Evolutionary conservation across 1,284 basidiomycete species (phyloP).

Genomic region (Apiotrichum porosum): DNA sequence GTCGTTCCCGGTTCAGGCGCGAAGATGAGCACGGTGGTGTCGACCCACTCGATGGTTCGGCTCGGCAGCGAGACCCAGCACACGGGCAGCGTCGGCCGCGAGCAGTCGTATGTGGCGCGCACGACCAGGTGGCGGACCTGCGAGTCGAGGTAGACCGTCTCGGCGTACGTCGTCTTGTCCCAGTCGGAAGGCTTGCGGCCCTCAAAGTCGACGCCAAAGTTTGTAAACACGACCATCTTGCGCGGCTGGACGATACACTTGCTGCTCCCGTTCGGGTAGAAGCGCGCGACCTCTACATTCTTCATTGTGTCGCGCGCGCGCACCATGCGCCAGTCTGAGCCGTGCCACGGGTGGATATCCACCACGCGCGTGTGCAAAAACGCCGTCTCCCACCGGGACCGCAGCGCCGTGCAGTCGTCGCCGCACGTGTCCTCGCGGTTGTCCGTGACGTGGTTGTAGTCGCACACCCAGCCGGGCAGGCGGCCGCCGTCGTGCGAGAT

Average conservation of each 20-base stretch:
- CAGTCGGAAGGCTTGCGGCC: background rate
- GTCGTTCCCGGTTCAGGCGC: too few relatives aligned
- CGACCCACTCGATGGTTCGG: background rate
- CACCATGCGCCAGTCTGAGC: background rate
- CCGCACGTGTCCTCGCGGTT: background rate
- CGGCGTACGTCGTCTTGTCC: background rate
- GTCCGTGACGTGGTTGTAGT: background rate
- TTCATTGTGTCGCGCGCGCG: background rate
- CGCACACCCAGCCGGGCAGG: background rate
- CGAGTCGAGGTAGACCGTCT: background rate
- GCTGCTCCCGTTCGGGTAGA: background rate
- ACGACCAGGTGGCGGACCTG: background rate
- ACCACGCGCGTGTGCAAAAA: background rate
- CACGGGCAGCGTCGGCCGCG: background rate
- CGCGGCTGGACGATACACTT: background rate
- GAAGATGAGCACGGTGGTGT: background rate
- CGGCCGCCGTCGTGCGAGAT: background rate
- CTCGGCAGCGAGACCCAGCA: background rate
- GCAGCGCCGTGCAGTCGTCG: background rate
- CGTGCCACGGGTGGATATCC: background rate
- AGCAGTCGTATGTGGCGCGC: background rate
- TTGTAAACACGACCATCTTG: background rate
- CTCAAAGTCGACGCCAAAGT: background rate
- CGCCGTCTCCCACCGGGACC: background rate
- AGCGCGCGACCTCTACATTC: background rate